Base-by-base conservation (phyloP, 306 rosid species). In the Pterocarpus santalinus region DNA sequence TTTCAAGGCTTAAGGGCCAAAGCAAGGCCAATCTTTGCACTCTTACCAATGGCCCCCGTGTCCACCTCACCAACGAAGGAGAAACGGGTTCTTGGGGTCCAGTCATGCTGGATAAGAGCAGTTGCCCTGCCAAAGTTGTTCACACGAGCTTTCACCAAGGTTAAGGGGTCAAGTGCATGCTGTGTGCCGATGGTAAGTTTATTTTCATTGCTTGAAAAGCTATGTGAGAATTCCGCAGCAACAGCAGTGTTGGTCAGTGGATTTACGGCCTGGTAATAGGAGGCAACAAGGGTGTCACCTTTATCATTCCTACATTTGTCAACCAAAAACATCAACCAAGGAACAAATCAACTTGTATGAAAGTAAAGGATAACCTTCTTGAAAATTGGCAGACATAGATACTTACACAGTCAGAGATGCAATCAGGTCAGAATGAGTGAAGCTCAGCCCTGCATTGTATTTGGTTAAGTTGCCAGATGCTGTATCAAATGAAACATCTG, bases 31-130 rank as follows among this genome's bases (percentile, higher is more conserved):
- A 95, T 83, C 92, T 92, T 92, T 1, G 97, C 98, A 68, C 91
- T 92, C 92, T 91, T 95, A 17, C 89, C 95, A 8, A 92, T 85
- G 52, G 92, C 97, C 38, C 90, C 78, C 0, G 97, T 87, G 78
- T 95, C 95, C 16, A 92, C 97, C 89, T 92, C 97, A 33, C 95
- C 95, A 10, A 97, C 92, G 41, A 94, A 82, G 39, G 97, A 92
- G 87, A 94, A 81, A 28, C 95, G 86, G 32, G 94, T 88, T 74
- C 81, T 91, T 22, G 95, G 97, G 56, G 79, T 92, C 98, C 91
- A 91, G 81, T 91, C 97, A 43, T 95, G 97, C 94, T 91, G 95
- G 84, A 95, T 81, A 65, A 92, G 85, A 78, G 94, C 97, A 68
- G 88, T 92, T 35, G 94, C 90, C 87, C 68, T 81, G 8, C 99